Base-by-base conservation (phyloP, 495 filamentous ascomycete species). In the Talaromyces nanjingensis region DNA sequence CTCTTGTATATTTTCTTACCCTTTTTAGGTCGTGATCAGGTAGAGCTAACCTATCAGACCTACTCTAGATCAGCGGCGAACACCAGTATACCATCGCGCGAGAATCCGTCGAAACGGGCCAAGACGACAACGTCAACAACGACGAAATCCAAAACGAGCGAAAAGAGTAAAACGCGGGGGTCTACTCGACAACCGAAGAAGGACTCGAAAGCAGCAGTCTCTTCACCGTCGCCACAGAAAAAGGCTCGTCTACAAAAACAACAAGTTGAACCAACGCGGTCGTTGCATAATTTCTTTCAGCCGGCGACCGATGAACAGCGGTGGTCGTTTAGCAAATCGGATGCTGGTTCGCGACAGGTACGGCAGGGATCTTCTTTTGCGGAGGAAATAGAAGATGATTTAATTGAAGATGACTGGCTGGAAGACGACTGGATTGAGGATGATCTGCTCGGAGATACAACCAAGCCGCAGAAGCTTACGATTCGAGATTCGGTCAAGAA, bases 361-460 rank as follows among this genome's bases (percentile, higher is more conserved):
- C 18, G 12, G 34, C 18, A 58, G 52, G 11, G 16, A 3, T 59
- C 56, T n/a, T 59, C 65, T 2, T 62, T 61, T 16, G 29, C 63
- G 22, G 69, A 73, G 34, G 59, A 65, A 22, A 56, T 71, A 39
- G 72, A 75, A 47, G 71, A 78, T 22, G 81, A 82, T 63, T 45
- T 74, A 6, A 82, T 84, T 63, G 81, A 83, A 52, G 81, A 84
- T 65, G 60, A 61, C 62, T 83, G 77, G 8, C 79, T 78, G 49
- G 79, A 81, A 64, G 37, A 45, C 25, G 79, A 79, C 62, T 83
- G 77, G 8, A 79, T 78, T 55, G 78, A 81, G 64, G 37, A 6
- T 37, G 78, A 74, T 78, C 20, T 75, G 77, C 39, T 69, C 69
- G 5, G 66, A 67, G 7, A 16, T 68, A n/a, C 18, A 24, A n/a